Evolutionary conservation across 495 filamentous ascomycete genomes (phyloP).

Genomic region (Xylaria castorea): DNA sequence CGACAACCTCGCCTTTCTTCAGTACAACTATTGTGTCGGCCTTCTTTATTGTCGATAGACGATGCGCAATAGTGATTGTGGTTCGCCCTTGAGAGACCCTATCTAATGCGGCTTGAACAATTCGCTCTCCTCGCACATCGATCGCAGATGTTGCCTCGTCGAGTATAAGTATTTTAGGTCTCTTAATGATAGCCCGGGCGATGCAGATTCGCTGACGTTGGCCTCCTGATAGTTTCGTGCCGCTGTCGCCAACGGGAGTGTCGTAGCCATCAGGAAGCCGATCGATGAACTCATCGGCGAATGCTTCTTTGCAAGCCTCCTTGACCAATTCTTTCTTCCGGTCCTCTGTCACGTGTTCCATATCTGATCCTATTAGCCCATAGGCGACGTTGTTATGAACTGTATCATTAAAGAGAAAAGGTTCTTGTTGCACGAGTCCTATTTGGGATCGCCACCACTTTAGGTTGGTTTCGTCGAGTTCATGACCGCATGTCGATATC

Average conservation of each 20-base stretch:
- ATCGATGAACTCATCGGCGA: slow-evolving; percentile 66
- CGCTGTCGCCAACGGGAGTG: slow-evolving; percentile 57
- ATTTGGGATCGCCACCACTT: slow-evolving; percentile 74
- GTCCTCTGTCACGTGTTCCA: slow-evolving; percentile 58
- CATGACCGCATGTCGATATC: slow-evolving; percentile 62
- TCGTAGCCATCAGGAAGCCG: slow-evolving; percentile 65
- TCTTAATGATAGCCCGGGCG: slow-evolving; percentile 71
- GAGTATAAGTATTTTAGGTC: slow-evolving; percentile 80
- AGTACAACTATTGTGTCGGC: slow-evolving; percentile 75
- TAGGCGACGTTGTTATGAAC: slow-evolving; percentile 69
- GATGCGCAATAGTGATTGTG: slow-evolving; percentile 78
- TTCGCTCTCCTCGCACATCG: slow-evolving; percentile 73
- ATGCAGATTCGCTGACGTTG: slow-evolving; percentile 75
- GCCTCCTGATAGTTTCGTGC: slow-evolving; percentile 60
- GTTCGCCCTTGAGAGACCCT: slow-evolving; percentile 72
- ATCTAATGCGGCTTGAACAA: slow-evolving; percentile 75
- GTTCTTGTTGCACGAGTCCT: slow-evolving; percentile 74
- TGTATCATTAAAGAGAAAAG: slow-evolving; percentile 75
- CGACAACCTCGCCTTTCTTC: slow-evolving; percentile 65
- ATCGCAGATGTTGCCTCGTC: slow-evolving; percentile 86
- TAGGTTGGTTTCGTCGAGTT: slow-evolving; percentile 61
- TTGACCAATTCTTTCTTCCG: slow-evolving; percentile 60
- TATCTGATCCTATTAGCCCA: slow-evolving; percentile 65
- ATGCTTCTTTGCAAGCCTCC: slow-evolving; percentile 64
- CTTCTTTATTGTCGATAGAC: slow-evolving; percentile 72